Base-by-base conservation (phyloP, 495 filamentous ascomycete species). In the Darksidea phi region DNA sequence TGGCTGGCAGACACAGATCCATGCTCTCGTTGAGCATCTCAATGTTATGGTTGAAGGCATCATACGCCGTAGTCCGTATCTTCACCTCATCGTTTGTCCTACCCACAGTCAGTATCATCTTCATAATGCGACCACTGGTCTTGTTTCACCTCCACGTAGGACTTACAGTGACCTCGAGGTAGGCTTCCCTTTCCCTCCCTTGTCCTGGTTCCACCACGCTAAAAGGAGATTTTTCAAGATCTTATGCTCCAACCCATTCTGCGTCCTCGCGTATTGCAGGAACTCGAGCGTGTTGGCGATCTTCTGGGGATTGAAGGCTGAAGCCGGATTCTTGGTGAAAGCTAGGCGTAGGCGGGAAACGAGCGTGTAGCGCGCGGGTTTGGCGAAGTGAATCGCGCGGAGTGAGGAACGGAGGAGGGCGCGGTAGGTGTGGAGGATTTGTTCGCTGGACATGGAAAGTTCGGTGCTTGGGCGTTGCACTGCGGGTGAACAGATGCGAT, bases 281-380 rank as follows among this genome's bases (percentile, higher is more conserved):
- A 98, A 97, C 57, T 79, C 77, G 17, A 95, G 58, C 0, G 94
- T 98, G 52, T 89, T 88, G 50, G 76, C 71, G 36, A 96, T 83
- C 56, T 79, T 82, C 24, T 77, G 71, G 41, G 74, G 67, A 64
- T 90, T 77, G 63, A 88, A 89, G 11, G 80, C 74, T 48, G 75
- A 73, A 2, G 69, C 59, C 5, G 72, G 61, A 41, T 76, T 74
- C 26, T 79, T 79, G 38, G 90, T 88, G 73, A 96, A 98, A 10
- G 85, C 83, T 0, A 66, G 72, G 46, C 89, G 86, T 36, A 98
- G 67, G 59, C 80, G 81, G 47, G 85, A 77, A 36, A 81, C 80
- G 23, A 89, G 70, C 0, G 82, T 79, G 75, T 82, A 85, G 53
- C 90, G 87, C 23, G 85, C 78, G 0, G 95, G 94, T 46, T 82